Base-by-base conservation (phyloP, 2,329 filamentous ascomycete genomes). In the Neofusicoccum sp. region DNA sequence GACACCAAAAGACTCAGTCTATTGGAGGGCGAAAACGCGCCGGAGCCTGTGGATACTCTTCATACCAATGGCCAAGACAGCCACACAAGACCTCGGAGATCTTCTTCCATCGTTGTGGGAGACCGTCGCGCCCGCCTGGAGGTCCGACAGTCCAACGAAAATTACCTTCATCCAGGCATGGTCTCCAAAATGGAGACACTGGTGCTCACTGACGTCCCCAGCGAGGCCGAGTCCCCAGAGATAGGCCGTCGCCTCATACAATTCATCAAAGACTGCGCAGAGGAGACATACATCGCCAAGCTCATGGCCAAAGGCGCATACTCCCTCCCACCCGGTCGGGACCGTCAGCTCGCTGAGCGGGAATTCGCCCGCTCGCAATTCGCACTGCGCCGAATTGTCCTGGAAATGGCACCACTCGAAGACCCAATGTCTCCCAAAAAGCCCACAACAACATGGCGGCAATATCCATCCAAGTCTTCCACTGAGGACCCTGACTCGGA, bases 401-500 rank as follows among this genome's bases (percentile, higher is more conserved):
- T 87, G 0, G 85, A 87, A 65, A 76, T 84, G 56, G 76, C 74
- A 8, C 44, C 33, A 2, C 38, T n/a, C 28, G 61, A 41, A 7
- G 58, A 41, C 28, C 16, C 16, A 2, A 16, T 14, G 26, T n/a
- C n/a, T 14, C 24, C 20, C 7, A 70, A 76, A 41, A 72, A 73
- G 48, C 70, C 74, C 36, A 74, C 78, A 2, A 78, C 75, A 16
- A 77, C 79, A 31, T 80, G 79, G 70, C 75, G 78, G 40, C 69
- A 73, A 16, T 76, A 76, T 45, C 73, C 73, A 7, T 79, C 76
- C 6, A 82, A 79, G 63, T 86, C 84, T 6, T 81, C 81, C 31
- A 86, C 84, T 0, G 83, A 84, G 48, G 84, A 87, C 64, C 72
- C 75, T 7, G 85, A 87, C 65, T 82, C 80, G 4, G 84, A 86